Percentiles rank a stretch among this genome's conserved stretches.
These are phyloP conservation scores for Leccinum longicurvipes DNA, from an alignment of 768 basidiomycete species.

Conservation along the genomic window DNA sequence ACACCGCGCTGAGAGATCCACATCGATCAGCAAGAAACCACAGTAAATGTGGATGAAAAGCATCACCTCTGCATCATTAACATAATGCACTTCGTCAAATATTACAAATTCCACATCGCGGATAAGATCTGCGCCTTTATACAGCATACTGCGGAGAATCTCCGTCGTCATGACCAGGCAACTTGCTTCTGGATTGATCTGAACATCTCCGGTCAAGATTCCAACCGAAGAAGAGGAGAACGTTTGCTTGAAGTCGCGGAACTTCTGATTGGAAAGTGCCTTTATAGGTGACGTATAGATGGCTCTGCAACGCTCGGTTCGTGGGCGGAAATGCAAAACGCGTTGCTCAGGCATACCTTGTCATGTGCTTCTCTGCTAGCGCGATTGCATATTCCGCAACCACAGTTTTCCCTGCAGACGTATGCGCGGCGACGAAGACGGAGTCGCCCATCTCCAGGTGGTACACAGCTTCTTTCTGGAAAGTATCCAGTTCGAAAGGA, in stretches of 20 bases:
- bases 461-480: conserved; percentile 98
- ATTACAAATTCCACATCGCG: conserved; percentile 99
- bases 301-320: conserved; percentile 50
- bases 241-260: conserved; percentile 96
- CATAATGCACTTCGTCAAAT: conserved; percentile 99
- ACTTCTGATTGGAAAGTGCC: conserved; percentile 97
- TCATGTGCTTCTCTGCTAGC: conserved; percentile 97
- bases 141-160: conserved; percentile 96
- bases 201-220: conserved; percentile 97
- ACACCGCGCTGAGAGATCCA: conserved; percentile 74
- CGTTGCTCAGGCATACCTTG: conserved; percentile 54
- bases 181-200: conserved; percentile 96
- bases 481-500: conserved; percentile 97
- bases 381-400: conserved; percentile 99
- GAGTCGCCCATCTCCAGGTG: conserved; percentile 96
- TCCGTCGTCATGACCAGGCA: conserved; percentile 99
- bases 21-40: conserved; percentile 11
- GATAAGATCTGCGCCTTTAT: conserved; percentile 97
- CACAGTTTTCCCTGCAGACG: conserved; percentile 98
- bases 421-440: conserved; percentile 99
- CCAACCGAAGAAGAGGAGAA: conserved; percentile 91
- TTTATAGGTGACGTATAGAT: conserved; percentile 99
- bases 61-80: conserved; percentile 94
- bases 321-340: conserved; percentile 12
- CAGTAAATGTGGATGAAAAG: conserved; percentile 6